Conservation (phyloP, 2,329 filamentous ascomycete genomes). For the Sporothrix brasiliensis region DNA sequence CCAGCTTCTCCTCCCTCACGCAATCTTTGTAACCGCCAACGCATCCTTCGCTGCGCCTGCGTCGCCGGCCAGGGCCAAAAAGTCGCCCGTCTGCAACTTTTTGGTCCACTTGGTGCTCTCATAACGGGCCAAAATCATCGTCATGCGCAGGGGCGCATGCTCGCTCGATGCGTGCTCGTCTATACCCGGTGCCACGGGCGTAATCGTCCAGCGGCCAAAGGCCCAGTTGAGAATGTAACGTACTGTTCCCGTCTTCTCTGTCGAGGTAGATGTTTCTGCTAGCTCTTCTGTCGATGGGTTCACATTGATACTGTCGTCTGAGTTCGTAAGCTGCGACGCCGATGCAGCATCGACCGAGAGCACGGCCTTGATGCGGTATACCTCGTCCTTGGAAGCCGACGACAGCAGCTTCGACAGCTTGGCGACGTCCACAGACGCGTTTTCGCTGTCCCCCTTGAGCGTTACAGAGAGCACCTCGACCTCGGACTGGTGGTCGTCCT, state of each 20-base stretch:
- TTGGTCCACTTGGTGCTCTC: slow-evolving; percentile 79
- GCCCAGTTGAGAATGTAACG: slow-evolving; percentile 97
- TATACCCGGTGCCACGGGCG: slow-evolving; percentile 52
- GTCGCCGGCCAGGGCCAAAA: slow-evolving; percentile 54
- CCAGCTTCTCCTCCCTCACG: slow-evolving; percentile 38
- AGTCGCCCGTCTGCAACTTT: slow-evolving; percentile 63
- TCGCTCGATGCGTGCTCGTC: slow-evolving; percentile 59
- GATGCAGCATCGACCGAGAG: slow-evolving; percentile 50
- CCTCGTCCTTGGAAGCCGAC: slow-evolving; percentile 83
- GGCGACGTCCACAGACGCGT: slow-evolving; percentile 52
- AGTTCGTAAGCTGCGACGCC: slow-evolving; percentile 54
- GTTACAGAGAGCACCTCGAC: slow-evolving; percentile 90
- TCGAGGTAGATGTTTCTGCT: not conserved
- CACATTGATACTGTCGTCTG: slow-evolving; percentile 42
- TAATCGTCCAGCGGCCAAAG: slow-evolving; percentile 93
- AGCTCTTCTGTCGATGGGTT: slow-evolving; percentile 35
- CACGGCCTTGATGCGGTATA: slow-evolving; percentile 89
- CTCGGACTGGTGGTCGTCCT: slow-evolving; percentile 73
- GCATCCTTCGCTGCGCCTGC: slow-evolving; percentile 46
- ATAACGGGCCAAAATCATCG: slow-evolving; percentile 71
- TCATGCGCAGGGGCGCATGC: slow-evolving; percentile 66
- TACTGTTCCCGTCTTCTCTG: slow-evolving; percentile 34
- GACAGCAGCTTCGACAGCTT: slow-evolving; percentile 69
- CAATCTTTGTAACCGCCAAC: slow-evolving; percentile 56
- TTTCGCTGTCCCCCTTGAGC: slow-evolving; percentile 53